Percentiles rank a stretch among this genome's conserved stretches.
phyloP scores from a whole-genome alignment of 345 rosid species.

The Sisymbrium irio region DNA sequence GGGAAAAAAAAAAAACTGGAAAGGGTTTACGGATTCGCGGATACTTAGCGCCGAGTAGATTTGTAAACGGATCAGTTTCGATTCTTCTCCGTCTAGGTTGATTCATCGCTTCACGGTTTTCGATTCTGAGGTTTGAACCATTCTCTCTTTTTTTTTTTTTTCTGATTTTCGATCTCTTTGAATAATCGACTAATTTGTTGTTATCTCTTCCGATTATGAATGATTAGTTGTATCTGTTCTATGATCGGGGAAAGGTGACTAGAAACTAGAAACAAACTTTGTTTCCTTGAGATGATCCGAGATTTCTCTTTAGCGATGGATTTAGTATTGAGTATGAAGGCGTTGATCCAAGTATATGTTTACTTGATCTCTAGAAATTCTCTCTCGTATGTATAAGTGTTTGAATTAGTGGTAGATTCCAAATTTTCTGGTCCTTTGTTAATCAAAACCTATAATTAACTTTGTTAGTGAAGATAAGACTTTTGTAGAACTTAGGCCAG shows the following conservation, averaged over 20 bases:
- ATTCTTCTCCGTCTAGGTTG: not conserved
- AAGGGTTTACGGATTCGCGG: constrained; percentile 13
- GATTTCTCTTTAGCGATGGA: not conserved
- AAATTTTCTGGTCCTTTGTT: too few species aligned
- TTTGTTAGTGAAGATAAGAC: not conserved
- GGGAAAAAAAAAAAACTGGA: not conserved
- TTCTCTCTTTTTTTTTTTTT: not conserved
- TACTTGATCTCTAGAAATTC: not conserved
- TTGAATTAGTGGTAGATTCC: not conserved
- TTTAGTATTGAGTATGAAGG: not conserved
- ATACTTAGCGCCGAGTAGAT: constrained; percentile 21
- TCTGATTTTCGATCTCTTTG: not conserved
- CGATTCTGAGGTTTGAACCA: not conserved
- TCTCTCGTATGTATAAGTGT: not conserved
- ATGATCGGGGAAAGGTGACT: not conserved
- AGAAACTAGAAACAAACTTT: not conserved
- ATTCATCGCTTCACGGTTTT: constrained; percentile 3
- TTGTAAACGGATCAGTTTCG: not conserved
- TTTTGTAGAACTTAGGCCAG: constrained; percentile 16
- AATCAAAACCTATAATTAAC: constrained; percentile 10
- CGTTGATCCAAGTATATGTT: not conserved
- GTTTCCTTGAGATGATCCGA: not conserved
- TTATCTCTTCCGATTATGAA: constrained; percentile 11
- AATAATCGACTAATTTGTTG: not conserved
- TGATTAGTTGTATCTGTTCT: not conserved